phyloP scores from a whole-genome alignment of 805 yeast genomes.

The Metschnikowia hibisci region DNA sequence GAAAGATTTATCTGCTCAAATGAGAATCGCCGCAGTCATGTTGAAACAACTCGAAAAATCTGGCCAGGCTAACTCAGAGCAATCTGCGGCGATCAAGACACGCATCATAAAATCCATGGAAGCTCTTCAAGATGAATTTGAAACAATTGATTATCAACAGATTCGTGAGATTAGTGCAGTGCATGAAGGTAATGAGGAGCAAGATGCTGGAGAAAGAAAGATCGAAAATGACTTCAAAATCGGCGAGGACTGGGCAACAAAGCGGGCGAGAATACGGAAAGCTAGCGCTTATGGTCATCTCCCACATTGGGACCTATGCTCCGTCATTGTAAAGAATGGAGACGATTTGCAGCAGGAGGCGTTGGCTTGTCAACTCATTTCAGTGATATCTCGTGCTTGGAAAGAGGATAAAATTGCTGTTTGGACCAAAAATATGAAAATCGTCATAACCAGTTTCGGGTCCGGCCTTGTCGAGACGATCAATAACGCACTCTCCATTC shows the following conservation, averaged over 20 bases:
- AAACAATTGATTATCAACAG: conserved; percentile 29
- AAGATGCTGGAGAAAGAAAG: conserved; percentile 73
- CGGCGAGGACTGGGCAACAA: conserved; percentile 91
- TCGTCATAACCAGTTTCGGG: conserved; percentile 82
- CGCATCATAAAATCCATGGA: conserved; percentile 32
- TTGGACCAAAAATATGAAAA: conserved; percentile 94
- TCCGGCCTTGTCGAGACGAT: conserved; percentile 95
- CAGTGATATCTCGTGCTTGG: conserved; percentile 66
- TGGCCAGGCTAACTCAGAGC: conserved; percentile 51
- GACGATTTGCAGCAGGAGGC: conserved; percentile 96
- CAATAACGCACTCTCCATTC: conserved; percentile 89
- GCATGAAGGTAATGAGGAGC: conserved; percentile 49
- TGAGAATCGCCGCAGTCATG: conserved; percentile 96
- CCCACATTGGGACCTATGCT: conserved; percentile 90
- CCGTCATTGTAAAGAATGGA: conserved; percentile 95
- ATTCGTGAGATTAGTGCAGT: conserved; percentile 2
- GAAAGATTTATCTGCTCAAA: conserved; percentile 75
- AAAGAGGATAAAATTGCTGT: conserved; percentile 59
- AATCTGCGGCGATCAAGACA: conserved; percentile 22
- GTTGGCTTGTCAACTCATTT: conserved; percentile 88
- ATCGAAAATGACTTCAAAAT: conserved; percentile 87
- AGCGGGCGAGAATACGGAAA: conserved; percentile 73
- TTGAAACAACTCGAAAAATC: conserved; percentile 80
- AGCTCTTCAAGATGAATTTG: conserved; percentile 39
- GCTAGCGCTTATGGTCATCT: conserved; percentile 80